phyloP scores from a whole-genome alignment of 768 basidiomycete species.

The Exsudoporus frostii region DNA sequence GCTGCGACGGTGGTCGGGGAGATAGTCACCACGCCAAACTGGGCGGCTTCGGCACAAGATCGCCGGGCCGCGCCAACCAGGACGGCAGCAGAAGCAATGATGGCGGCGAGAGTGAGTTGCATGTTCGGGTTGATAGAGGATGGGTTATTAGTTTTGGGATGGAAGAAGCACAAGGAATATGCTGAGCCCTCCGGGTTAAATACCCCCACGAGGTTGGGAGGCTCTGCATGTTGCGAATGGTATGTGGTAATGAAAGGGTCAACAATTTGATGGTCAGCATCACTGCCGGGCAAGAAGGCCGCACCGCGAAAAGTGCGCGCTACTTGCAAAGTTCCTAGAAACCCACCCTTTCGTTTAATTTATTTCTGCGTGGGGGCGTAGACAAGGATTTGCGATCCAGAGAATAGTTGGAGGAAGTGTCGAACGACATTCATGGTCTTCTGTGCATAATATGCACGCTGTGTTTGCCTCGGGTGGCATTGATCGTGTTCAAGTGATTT shows the following conservation, averaged over 20 bases:
- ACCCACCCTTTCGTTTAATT: background rate
- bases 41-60: conserved; percentile 22
- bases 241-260: background rate
- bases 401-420: background rate
- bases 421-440: background rate
- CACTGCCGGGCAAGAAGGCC: conserved; percentile 2
- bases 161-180: background rate
- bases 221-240: background rate
- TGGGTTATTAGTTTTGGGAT: background rate
- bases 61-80: conserved; percentile 19
- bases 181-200: conserved; percentile 5
- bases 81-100: conserved; percentile 9
- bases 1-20: conserved; percentile 21
- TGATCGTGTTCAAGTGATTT: too few relatives aligned
- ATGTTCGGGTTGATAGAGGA: conserved; percentile 6
- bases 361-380: background rate
- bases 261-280: background rate
- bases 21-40: conserved; percentile 17
- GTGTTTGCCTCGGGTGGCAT: too few relatives aligned
- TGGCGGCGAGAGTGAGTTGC: conserved; percentile 13
- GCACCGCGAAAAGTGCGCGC: background rate
- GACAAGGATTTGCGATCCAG: too few relatives aligned
- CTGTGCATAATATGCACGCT: too few relatives aligned
- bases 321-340: background rate
- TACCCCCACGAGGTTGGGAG: background rate